phyloP scores from a whole-genome alignment of 169 alveolate genomes.

The Eimeria necatrix region DNA sequence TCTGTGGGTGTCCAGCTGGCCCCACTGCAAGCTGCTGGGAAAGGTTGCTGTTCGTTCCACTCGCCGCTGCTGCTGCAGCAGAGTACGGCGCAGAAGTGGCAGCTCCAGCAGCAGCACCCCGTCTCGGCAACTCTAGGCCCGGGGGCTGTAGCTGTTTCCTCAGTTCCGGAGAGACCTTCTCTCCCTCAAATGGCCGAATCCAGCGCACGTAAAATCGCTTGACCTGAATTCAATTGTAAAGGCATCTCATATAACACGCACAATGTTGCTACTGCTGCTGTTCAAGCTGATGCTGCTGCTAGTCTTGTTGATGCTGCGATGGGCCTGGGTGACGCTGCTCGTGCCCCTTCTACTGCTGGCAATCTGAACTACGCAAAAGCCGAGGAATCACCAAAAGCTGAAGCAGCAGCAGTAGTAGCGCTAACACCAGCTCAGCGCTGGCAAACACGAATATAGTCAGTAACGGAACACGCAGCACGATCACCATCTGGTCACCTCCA shows the following conservation, averaged over 20 bases:
- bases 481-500: neutral
- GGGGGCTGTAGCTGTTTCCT: conserved; percentile 66
- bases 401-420: neutral
- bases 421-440: neutral
- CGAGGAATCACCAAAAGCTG: neutral
- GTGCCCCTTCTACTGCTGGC: no score
- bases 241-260: neutral
- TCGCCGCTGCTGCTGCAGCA: neutral
- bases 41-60: neutral
- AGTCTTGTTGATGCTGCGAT: neutral
- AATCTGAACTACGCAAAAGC: no score
- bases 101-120: neutral
- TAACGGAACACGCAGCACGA: neutral
- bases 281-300: neutral
- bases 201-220: conserved; percentile 67
- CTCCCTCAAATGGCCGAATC: conserved; percentile 76
- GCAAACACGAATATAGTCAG: neutral
- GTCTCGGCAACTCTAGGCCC: conserved; percentile 35
- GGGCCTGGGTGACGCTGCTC: neutral
- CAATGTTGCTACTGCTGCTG: neutral
- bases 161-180: conserved; percentile 54
- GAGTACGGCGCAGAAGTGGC: neutral
- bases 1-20: neutral
- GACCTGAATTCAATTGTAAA: conserved; percentile 1
- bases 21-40: conserved; percentile 18